These are phyloP conservation scores for Botryotinia narcissicola DNA, from an alignment of 2,329 filamentous ascomycete genomes.

Conservation along the genomic window DNA sequence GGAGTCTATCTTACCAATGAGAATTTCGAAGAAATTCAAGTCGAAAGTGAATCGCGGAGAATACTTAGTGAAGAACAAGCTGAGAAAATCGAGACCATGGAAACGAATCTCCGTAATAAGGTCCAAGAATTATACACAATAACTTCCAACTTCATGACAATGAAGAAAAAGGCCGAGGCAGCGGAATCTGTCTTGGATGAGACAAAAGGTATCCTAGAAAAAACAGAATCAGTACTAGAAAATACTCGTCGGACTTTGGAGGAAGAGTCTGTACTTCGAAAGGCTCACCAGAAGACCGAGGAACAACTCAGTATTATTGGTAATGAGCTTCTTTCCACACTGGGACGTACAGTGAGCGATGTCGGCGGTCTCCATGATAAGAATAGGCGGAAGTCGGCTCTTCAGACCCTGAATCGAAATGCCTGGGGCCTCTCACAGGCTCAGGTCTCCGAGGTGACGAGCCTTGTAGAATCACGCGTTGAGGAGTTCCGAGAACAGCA, in stretches of 20 bases:
- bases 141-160: constrained; percentile 79
- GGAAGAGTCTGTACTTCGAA: constrained; percentile 75
- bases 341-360: constrained; percentile 75
- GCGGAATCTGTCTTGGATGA: constrained; percentile 70
- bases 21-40: constrained; percentile 84
- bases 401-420: constrained; percentile 75
- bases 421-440: constrained; percentile 75
- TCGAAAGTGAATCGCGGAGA: constrained; percentile 85
- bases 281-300: constrained; percentile 85
- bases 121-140: constrained; percentile 87
- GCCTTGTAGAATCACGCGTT: constrained; percentile 72
- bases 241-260: constrained; percentile 73
- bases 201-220: constrained; percentile 77
- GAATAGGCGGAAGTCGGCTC: constrained; percentile 77
- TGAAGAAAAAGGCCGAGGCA: constrained; percentile 87
- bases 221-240: constrained; percentile 80
- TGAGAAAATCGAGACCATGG: constrained; percentile 88
- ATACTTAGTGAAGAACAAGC: constrained; percentile 91
- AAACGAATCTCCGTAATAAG: constrained; percentile 86
- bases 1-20: constrained; percentile 92
- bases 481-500: constrained; percentile 72
- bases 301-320: constrained; percentile 71
- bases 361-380: constrained; percentile 82
- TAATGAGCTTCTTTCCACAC: constrained; percentile 70
- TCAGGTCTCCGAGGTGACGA: constrained; percentile 74